These are phyloP conservation scores for Abortiporus biennis DNA, from an alignment of 1,284 basidiomycete genomes.

Conservation along the genomic window DNA sequence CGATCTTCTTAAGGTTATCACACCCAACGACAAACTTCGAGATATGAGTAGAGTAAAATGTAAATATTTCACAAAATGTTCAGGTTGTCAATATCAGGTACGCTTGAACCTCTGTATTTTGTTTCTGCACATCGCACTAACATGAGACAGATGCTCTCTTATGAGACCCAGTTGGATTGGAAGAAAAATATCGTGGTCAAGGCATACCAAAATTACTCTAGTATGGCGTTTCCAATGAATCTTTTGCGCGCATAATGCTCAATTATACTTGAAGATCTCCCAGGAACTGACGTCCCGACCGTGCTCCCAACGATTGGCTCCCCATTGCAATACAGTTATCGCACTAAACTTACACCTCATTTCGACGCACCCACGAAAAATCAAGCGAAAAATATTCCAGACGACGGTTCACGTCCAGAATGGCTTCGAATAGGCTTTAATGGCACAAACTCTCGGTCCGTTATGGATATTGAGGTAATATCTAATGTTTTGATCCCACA, in stretches of 20 bases:
- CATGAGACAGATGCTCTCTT: constrained; percentile 71
- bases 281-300: constrained; percentile 51
- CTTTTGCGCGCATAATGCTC: background rate
- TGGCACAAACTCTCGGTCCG: constrained; percentile 64
- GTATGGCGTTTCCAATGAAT: constrained; percentile 25
- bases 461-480: constrained; percentile 90
- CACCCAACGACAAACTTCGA: constrained; percentile 59
- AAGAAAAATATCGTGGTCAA: constrained; percentile 87
- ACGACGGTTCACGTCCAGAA: constrained; percentile 35
- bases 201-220: constrained; percentile 80
- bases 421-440: constrained; percentile 92
- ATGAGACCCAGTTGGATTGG: constrained; percentile 79
- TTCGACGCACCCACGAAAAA: constrained; percentile 78
- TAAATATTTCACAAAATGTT: constrained; percentile 83
- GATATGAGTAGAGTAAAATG: constrained; percentile 66
- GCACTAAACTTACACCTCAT: constrained; percentile 97
- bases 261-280: constrained; percentile 39
- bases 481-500: background rate
- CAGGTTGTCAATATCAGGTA: constrained; percentile 76
- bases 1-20: constrained; percentile 67
- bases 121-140: background rate
- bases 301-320: constrained; percentile 79
- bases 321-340: constrained; percentile 86
- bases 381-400: constrained; percentile 27
- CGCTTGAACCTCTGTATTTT: background rate